These are phyloP conservation scores for Vinca major DNA, from an alignment of 305 asterid species.

Conservation along the genomic window DNA sequence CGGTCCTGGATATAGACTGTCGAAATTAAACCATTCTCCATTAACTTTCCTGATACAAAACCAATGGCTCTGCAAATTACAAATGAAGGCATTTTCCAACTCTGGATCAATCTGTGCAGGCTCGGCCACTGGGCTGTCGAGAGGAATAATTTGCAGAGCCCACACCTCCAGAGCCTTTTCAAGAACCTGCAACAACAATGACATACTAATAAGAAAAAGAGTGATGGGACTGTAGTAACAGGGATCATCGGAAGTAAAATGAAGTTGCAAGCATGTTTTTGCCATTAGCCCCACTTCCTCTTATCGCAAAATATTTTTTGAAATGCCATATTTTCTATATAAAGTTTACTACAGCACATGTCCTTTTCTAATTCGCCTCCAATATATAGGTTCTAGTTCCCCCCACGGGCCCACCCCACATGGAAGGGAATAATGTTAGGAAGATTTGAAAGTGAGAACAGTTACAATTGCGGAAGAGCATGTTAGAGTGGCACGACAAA, in stretches of 20 bases:
- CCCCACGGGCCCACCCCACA: no score
- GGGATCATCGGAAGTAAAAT: not conserved
- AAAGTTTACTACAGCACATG: no score
- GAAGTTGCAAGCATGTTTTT: not conserved
- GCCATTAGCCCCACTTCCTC: no score
- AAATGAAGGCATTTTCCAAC: conserved; percentile 74
- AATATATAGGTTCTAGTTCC: no score
- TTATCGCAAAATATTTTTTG: no score
- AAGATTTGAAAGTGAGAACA: not conserved
- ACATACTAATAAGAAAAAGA: not conserved
- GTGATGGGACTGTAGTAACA: not conserved
- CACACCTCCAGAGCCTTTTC: conserved; percentile 90
- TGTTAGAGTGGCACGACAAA: not conserved
- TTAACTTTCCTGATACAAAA: conserved; percentile 84
- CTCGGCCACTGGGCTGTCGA: conserved; percentile 84
- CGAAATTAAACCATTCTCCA: conserved; percentile 93
- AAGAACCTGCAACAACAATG: conserved; percentile 48
- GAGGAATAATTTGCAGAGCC: conserved; percentile 82
- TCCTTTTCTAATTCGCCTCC: no score
- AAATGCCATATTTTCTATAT: no score
- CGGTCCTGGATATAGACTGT: conserved; percentile 89
- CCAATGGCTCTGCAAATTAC: conserved; percentile 92
- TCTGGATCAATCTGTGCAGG: conserved; percentile 88
- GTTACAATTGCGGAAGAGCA: not conserved
- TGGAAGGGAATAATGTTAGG: no score